Evolutionary conservation across 139 green algal species (phyloP).

Genomic region (Monoraphidium neglectum): DNA sequence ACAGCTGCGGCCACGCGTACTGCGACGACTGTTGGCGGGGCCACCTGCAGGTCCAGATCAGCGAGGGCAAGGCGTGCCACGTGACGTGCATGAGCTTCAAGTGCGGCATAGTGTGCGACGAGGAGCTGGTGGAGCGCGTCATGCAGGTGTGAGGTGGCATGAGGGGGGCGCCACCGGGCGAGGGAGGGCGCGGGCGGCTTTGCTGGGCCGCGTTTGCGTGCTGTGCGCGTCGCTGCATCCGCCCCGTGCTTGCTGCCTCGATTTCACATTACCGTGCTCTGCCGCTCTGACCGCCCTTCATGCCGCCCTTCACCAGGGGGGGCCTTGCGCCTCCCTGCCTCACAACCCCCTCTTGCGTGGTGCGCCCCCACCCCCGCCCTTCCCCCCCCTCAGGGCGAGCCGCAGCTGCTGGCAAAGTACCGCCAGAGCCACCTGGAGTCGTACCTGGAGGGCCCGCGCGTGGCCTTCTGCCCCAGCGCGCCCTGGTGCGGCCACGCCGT

Average conservation of each 20-base stretch:
- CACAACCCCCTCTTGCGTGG: too few species aligned
- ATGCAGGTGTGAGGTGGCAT: conserved; percentile 50
- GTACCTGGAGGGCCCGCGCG: conserved; percentile 63
- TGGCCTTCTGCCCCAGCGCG: conserved; percentile 55
- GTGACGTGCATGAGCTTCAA: conserved; percentile 74
- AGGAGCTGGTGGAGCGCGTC: conserved; percentile 36
- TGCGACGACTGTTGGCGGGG: conserved; percentile 89
- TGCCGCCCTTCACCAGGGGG: too few species aligned
- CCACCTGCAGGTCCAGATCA: conserved; percentile 76
- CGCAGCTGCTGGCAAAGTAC: conserved; percentile 58
- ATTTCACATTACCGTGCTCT: too few species aligned
- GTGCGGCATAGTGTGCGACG: conserved; percentile 80
- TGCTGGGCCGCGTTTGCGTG: too few species aligned
- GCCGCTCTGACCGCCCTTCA: too few species aligned
- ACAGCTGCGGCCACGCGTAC: conserved; percentile 86
- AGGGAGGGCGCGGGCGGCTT: too few species aligned
- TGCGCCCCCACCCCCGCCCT: too few species aligned
- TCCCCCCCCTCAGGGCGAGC: conserved; percentile 38
- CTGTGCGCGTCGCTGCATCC: too few species aligned
- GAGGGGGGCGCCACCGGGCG: too few species aligned
- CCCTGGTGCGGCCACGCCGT: conserved; percentile 74
- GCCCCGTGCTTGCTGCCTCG: too few species aligned
- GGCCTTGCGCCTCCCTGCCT: too few species aligned
- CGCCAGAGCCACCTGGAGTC: conserved; percentile 57
- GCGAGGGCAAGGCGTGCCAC: conserved; percentile 65